Base-by-base conservation (phyloP, 1,139 yeast species). In the Scheffersomyces lignicola region DNA sequence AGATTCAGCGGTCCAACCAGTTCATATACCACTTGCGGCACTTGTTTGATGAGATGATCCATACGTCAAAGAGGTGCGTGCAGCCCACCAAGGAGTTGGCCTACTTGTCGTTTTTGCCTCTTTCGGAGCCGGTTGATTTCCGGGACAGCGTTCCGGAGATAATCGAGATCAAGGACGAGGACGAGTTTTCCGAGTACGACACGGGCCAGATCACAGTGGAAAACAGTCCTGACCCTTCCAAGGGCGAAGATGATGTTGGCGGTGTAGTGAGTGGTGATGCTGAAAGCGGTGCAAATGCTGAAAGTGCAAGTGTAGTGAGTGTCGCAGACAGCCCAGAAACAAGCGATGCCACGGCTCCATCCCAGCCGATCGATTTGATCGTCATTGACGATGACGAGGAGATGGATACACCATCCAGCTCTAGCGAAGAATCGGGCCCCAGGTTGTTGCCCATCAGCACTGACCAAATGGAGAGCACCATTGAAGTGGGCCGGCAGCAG, bases 401-500 rank as follows among this genome's bases (percentile, higher is more conserved):
- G 16, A 14, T 31, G 14, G 38, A 35, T 33, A 34, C 40, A 7
- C 39, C 35, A 5, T 21, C 20, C 7, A 27, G 29, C 9, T 30
- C 29, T 3, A 35, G 25, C 34, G 39, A 29, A 5, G 35, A 33
- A n/a, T 29, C 34, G 1, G 28, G 24, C 6, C 43, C 56, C 2
- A 48, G 49, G 32, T 43, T 65, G 3, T 47, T 68, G 25, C 62
- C 68, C 24, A 80, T 83, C 7, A 73, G 78, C 40, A 59, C 76
- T 2, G 83, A 78, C 40, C 87, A 82, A 50, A 73, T 83, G 58
- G 87, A 78, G 40, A 76, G 81, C 45, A 80, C 92, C 0, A 69
- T 83, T 33, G 92, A 83, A 47, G 73, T 86, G 43, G 96, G 96
- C 3, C 73, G 95, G 46, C 98, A 92, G 56, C 98, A 92, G 56